A percentile compares a stretch with the other conserved stretches of the same genome.
These are phyloP conservation scores for Colletotrichum acutatum DNA, from an alignment of 2,329 filamentous ascomycete species.

Conservation along the genomic window DNA sequence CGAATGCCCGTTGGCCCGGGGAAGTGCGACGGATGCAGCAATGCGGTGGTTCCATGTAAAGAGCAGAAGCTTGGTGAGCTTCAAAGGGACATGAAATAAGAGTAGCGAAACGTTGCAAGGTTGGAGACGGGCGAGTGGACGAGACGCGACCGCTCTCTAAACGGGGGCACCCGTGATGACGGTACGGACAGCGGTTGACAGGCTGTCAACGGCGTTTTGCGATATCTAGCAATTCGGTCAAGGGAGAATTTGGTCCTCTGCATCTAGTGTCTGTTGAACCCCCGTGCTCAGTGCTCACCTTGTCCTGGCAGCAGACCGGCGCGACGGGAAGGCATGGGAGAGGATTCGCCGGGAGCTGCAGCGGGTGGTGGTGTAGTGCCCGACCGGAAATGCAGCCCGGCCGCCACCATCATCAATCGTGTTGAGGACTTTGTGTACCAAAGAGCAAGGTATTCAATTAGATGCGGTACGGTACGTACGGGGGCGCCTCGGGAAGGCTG, in stretches of 20 bases:
- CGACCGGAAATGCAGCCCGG: slow-evolving; percentile 3
- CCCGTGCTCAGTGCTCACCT: neutral
- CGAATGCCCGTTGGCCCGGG: slow-evolving; percentile 22
- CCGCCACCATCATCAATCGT: neutral
- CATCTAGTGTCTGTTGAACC: neutral
- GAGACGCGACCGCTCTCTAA: neutral
- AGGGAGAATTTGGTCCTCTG: neutral
- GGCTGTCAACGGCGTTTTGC: neutral
- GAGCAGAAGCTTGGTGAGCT: neutral
- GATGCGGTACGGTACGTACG: neutral
- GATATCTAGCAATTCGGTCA: slow-evolving; percentile 2
- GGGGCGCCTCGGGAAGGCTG: neutral
- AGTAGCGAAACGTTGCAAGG: slow-evolving; percentile 2
- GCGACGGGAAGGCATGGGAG: slow-evolving; percentile 21
- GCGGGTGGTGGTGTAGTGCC: slow-evolving; percentile 21
- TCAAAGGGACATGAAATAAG: neutral
- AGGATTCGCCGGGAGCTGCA: slow-evolving; percentile 19
- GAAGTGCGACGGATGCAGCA: slow-evolving; percentile 24
- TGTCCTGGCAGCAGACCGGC: slow-evolving; percentile 19
- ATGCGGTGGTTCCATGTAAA: slow-evolving; percentile 12
- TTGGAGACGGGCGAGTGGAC: slow-evolving; percentile 23
- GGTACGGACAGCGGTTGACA: neutral
- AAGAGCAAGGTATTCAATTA: neutral
- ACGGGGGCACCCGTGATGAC: slow-evolving; percentile 15
- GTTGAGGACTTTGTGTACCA: neutral